Conservation (phyloP, 306 rosid species). For the Trichosanthes truncata region DNA sequence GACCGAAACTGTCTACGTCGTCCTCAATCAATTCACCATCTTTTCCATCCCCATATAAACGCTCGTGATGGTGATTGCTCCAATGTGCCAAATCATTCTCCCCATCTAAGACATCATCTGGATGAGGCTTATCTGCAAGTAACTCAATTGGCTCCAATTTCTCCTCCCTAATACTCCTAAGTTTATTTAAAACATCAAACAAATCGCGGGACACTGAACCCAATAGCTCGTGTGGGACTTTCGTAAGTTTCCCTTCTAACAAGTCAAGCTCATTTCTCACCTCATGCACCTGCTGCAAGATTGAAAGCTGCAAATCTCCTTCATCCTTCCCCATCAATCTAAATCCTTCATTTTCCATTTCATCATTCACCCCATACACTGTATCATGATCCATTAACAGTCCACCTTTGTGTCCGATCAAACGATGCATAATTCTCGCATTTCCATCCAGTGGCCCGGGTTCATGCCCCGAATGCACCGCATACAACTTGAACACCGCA, state of each 20-base stretch:
- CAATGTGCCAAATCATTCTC: constrained; percentile 96
- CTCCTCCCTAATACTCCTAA: constrained; percentile 60
- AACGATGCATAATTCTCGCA: constrained; percentile 95
- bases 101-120: constrained; percentile 74
- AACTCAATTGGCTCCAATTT: constrained; percentile 51
- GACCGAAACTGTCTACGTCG: constrained; percentile 87
- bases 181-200: constrained; percentile 60
- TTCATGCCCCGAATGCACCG: constrained; percentile 97
- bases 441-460: constrained; percentile 97
- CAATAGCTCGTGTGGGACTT: constrained; percentile 56
- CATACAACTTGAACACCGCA: constrained; percentile 85
- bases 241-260: constrained; percentile 62
- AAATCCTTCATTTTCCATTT: constrained; percentile 70
- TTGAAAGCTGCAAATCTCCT: constrained; percentile 65
- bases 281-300: constrained; percentile 85
- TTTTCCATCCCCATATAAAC: constrained; percentile 70
- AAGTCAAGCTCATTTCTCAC: constrained; percentile 67
- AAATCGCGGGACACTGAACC: constrained; percentile 68
- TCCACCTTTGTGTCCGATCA: constrained; percentile 89
- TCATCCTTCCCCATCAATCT: constrained; percentile 82
- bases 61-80: constrained; percentile 73
- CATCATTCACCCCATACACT: constrained; percentile 88
- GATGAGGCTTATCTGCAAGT: constrained; percentile 51
- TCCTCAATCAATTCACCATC: constrained; percentile 90
- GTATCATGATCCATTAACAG: constrained; percentile 72